Evolutionary conservation across 768 basidiomycete genomes (phyloP), one percentile per base, ranked within the genome.

Genomic region (Phallus indusiatus): DNA sequence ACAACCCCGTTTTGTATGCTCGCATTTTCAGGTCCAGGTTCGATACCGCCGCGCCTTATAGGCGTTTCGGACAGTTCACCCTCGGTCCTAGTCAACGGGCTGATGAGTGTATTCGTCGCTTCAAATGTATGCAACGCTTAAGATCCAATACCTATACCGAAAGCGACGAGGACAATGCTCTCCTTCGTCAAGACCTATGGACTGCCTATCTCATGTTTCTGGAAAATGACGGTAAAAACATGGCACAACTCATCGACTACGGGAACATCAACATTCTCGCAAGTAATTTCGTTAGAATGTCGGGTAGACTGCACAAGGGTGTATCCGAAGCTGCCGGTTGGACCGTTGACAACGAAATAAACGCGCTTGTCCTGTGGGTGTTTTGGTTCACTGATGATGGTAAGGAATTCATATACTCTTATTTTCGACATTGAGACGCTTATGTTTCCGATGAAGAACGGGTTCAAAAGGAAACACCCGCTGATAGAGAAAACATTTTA

Each of bases 151-250:
- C 42, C 12, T 42, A 42, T 42, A 5, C 21, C 5, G 18, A 22
- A 34, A 28, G 35, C 11, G 57, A 53, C 3, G 33, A 52, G 10
- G 46, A 11, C 28, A 48, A 48, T 34, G 37, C 46, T 17, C 33
- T 28, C 37, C 21, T 59, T 14, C 36, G 50, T 60, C 51, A 70
- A 21, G 74, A 79, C 68, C 73, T 88, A 21, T 79, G 77, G 70
- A 70, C 69, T 0, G 74, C 75, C 5, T 81, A 78, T 54, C 64
- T 84, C 46, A 78, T 88, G 75, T 67, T 84, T 68, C 70, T 80
- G 3, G 86, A 88, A 62, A 81, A 85, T 69, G 85, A 88, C 68
- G 85, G 84, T 35, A 78, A 77, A 66, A 88, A 88, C 66, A 73
- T 74, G 36, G 70, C 64, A 3, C 83, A 83, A 69, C 79, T 88